Conservation (phyloP, 768 basidiomycete genomes). For the Serpula lacrymans region DNA sequence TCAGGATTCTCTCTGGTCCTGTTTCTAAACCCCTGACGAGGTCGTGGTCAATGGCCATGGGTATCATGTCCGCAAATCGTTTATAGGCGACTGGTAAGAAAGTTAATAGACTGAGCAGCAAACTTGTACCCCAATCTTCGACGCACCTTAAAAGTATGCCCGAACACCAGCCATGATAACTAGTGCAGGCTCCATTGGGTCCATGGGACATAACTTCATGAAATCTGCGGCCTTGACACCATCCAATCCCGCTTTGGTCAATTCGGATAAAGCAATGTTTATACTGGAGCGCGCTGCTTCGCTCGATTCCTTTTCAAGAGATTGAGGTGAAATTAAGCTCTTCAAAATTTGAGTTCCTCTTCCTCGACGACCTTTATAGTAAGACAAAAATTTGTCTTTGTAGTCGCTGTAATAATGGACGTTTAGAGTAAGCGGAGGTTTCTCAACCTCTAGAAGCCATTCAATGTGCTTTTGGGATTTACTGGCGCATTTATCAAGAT, state of each 20-base stretch:
- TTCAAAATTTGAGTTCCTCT: slow-evolving; percentile 5
- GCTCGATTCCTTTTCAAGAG: slow-evolving; percentile 8
- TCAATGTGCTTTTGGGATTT: slow-evolving; percentile 37
- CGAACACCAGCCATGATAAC: slow-evolving; percentile 69
- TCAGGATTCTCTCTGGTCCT: slow-evolving; percentile 43
- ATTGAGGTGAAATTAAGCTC: slow-evolving; percentile 9
- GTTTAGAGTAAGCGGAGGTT: slow-evolving; percentile 49
- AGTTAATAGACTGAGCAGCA: slow-evolving; percentile 7
- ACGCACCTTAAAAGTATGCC: slow-evolving; percentile 70
- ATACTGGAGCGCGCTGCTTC: too few relatives aligned
- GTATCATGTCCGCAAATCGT: slow-evolving; percentile 42
- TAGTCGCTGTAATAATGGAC: slow-evolving; percentile 49
- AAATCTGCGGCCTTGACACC: slow-evolving; percentile 39
- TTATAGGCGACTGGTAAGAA: slow-evolving; percentile 45
- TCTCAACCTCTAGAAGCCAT: slow-evolving; percentile 50
- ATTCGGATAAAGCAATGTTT: slow-evolving; percentile 25
- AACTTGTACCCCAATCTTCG: background rate
- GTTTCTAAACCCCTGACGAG: slow-evolving; percentile 44
- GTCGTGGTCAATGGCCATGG: slow-evolving; percentile 38
- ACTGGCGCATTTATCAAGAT: slow-evolving; percentile 42
- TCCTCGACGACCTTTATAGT: slow-evolving; percentile 39
- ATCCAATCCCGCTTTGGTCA: slow-evolving; percentile 37
- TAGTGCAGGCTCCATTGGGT: slow-evolving; percentile 53
- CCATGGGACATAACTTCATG: slow-evolving; percentile 45
- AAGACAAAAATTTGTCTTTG: slow-evolving; percentile 43